Base-by-base conservation (phyloP, 192 early-diverging fungal genomes). In the Bifiguratus adelaidae region DNA sequence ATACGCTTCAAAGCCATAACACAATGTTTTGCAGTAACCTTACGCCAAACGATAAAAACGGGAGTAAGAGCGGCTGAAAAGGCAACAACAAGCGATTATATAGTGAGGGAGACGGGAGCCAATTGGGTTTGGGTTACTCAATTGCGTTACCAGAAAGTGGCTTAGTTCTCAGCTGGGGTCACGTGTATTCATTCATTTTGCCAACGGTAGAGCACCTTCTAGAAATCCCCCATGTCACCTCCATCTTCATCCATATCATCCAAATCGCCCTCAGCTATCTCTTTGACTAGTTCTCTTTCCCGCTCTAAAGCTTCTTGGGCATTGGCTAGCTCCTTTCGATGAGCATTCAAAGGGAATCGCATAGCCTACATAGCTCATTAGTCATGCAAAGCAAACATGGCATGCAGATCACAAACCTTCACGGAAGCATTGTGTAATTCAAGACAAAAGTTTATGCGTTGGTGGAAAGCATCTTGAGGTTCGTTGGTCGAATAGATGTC, bases 401-500 rank as follows among this genome's bases (percentile, higher is more conserved):
- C 11, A 18, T 15, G 32, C 8, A 18, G 27, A 2, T 46, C 5
- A 25, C 30, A 45, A 48, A 80, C 78, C 79, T 91, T 91, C 56
- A 99, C 91, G 24, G 86, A 87, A 48, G 96, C 93, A 63, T 97
- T 95, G 71, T 97, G 93, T 24, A 99, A 74, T 42, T 91, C 86
- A 49, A 97, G 78, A 52, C 95, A 97, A 66, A 95, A 97, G 9
- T 69, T 74, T 52, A 95, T 97, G 47, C 93, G 83, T 47, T 88
- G 81, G 60, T 99, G 81, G 70, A 96, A 99, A 1, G 94, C 92
- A 35, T 75, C 66, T 59, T 97, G 92, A 15, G 96, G 96, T 53
- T 99, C 94, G 58, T 81, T 92, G 33, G 94, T 99, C 7, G 88
- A 84, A 61, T 99, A 99, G 50, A 99, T 81, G 58, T 99, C 95